Evolutionary conservation across 495 filamentous ascomycete species (phyloP).

Genomic region (Penicillium chermesinum): DNA sequence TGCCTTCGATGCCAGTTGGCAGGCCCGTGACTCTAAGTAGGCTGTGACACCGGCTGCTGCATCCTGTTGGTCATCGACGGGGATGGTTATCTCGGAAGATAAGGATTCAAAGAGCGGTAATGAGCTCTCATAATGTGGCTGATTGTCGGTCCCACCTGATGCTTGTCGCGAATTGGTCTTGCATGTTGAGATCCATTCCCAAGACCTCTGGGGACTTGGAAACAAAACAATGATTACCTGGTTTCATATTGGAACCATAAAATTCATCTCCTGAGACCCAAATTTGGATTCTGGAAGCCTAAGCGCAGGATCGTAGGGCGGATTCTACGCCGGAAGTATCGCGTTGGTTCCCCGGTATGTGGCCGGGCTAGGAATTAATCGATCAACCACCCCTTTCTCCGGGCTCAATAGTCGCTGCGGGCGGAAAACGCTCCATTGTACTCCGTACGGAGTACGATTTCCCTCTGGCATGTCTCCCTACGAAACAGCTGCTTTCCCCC

Average conservation of each 20-base stretch:
- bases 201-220: neutral
- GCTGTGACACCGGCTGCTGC: slow-evolving; percentile 25
- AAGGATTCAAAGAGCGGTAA: slow-evolving; percentile 18
- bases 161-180: neutral
- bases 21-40: slow-evolving; percentile 22
- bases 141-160: slow-evolving; percentile 12
- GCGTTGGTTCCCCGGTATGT: slow-evolving; percentile 23
- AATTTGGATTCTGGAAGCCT: neutral
- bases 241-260: neutral
- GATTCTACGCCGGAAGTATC: slow-evolving; percentile 10
- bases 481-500: neutral
- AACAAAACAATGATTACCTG: neutral
- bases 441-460: neutral
- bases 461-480: neutral
- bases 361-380: slow-evolving; percentile 17
- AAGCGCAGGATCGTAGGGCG: neutral
- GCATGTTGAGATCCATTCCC: neutral
- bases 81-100: slow-evolving; percentile 24
- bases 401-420: slow-evolving; percentile 13
- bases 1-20: slow-evolving; percentile 24
- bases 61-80: slow-evolving; percentile 14
- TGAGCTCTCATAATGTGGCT: slow-evolving; percentile 4
- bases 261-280: neutral
- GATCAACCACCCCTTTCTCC: slow-evolving; percentile 18
- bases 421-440: slow-evolving; percentile 3